phyloP scores from a whole-genome alignment of 805 yeast genomes.

The Zygosaccharomyces bailii region DNA sequence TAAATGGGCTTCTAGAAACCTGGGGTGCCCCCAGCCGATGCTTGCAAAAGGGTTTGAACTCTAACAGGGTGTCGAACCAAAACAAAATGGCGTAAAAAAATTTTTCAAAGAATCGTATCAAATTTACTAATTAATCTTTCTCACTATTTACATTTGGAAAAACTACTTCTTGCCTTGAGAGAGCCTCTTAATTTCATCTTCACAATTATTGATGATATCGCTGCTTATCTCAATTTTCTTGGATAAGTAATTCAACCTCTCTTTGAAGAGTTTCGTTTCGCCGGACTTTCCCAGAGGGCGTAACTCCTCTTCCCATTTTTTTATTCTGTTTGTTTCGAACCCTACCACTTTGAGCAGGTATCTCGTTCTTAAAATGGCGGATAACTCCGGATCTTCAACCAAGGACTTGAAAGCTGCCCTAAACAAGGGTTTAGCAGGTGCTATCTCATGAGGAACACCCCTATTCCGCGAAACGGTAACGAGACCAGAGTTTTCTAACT shows the following conservation, averaged over 20 bases:
- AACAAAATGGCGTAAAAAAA: too few species aligned
- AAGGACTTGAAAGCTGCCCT: constrained; percentile 73
- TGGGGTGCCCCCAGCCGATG: too few species aligned
- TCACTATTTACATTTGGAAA: too few species aligned
- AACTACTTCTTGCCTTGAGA: constrained; percentile 18
- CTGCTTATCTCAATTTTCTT: constrained; percentile 64
- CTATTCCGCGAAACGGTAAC: constrained; percentile 68
- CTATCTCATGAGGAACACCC: constrained; percentile 64
- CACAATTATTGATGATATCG: constrained; percentile 46
- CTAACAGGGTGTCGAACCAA: too few species aligned
- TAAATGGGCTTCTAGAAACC: too few species aligned
- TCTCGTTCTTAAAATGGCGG: constrained; percentile 60
- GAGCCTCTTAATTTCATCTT: constrained; percentile 40
- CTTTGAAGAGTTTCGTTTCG: constrained; percentile 52
- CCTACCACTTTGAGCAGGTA: constrained; percentile 53
- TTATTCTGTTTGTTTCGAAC: constrained; percentile 60
- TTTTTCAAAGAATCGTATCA: background rate
- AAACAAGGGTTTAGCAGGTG: constrained; percentile 81
- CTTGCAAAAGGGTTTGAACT: too few species aligned
- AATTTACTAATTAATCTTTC: background rate
- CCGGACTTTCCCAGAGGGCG: constrained; percentile 50
- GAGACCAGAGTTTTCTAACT: constrained; percentile 76
- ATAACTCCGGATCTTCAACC: constrained; percentile 52
- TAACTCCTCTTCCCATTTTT: constrained; percentile 68
- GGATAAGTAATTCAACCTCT: constrained; percentile 63